Base-by-base conservation (phyloP, 1,284 basidiomycete genomes). In the Hymenochaete sp. region DNA sequence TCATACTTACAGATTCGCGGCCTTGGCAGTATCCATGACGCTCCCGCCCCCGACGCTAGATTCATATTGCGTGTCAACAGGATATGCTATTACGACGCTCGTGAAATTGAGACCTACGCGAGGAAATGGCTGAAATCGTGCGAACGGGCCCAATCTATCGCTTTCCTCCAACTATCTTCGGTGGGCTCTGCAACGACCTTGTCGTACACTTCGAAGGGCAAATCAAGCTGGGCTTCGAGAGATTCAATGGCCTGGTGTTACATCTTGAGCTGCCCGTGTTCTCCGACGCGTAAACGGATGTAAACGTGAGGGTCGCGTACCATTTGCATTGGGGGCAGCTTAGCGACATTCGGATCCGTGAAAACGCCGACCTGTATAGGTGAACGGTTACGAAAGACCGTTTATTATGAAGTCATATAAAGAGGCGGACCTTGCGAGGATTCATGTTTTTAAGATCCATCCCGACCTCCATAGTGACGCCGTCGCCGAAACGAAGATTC, bases 11-110 rank as follows among this genome's bases (percentile, higher is more conserved):
- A 97, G 59, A 63, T 95, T 95, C 26, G 93, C 92, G 2, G 86
- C 79, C 62, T 96, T 95, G 35, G 90, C 86, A 0, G 93, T 96
- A 60, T 97, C 95, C 62, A 98, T 98, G 24, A 93, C 90, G 53
- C 87, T 92, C 52, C 93, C 93, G 33, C 93, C 93, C 53, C 93
- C 93, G 21, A 97, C 89, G 39, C 85, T 89, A 53, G 43, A 32
- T 18, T 18, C 21, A 4, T 4, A n/a, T 35, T n/a, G 6, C 13
- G 13, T 6, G 8, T 6, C 32, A 35, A 35, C 14, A 35, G 5
- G 14, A 35, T 16, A n/a, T 6, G 8, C 32, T n/a, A n/a, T n/a
- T n/a, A n/a, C n/a, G n/a, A n/a, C n/a, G n/a, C n/a, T n/a, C n/a
- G n/a, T 35, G 38, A 24, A 49, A 16, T 8, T 31, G 25, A 14